Evolutionary conservation across 306 rosid genomes (phyloP).

Genomic region (Lathyrus aphaca): DNA sequence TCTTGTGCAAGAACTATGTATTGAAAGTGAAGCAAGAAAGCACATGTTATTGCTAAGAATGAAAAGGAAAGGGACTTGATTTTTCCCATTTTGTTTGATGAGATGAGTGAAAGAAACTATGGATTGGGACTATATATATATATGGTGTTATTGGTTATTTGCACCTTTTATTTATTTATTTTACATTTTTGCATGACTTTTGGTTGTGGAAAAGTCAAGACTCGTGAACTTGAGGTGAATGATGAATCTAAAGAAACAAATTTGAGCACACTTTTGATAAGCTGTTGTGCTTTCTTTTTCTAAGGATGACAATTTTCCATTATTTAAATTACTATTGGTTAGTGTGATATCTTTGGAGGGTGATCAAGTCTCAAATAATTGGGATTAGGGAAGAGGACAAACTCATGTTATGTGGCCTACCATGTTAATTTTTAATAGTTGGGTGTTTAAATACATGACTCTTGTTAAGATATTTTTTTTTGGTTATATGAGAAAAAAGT

Average conservation of each 20-base stretch:
- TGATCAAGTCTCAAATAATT: not conserved
- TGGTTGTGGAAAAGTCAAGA: conserved; percentile 34
- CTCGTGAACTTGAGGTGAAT: conserved; percentile 20
- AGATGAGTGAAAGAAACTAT: not conserved
- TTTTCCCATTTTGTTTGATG: conserved; percentile 26
- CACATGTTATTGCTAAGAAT: conserved; percentile 24
- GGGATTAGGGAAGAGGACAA: not conserved
- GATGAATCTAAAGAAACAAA: not conserved
- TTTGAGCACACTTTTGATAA: conserved; percentile 2
- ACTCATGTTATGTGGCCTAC: not conserved
- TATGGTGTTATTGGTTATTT: not conserved
- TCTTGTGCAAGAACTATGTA: not conserved
- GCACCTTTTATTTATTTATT: not conserved
- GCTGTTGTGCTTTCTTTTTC: conserved; percentile 46
- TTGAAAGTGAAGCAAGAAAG: conserved; percentile 23
- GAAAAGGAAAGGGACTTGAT: conserved; percentile 30
- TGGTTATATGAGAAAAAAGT: too few relatives aligned
- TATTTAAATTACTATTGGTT: not conserved
- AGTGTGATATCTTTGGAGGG: conserved; percentile 3
- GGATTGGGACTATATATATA: conserved; percentile 2
- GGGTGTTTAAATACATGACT: not conserved
- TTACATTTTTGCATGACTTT: not conserved
- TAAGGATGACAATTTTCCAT: not conserved
- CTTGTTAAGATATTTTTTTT: not conserved
- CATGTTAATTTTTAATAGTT: not conserved